A percentile compares a stretch with the other conserved stretches of the same genome.
These are phyloP conservation scores for Cerrena zonata DNA, from an alignment of 1,284 basidiomycete species.

Conservation along the genomic window DNA sequence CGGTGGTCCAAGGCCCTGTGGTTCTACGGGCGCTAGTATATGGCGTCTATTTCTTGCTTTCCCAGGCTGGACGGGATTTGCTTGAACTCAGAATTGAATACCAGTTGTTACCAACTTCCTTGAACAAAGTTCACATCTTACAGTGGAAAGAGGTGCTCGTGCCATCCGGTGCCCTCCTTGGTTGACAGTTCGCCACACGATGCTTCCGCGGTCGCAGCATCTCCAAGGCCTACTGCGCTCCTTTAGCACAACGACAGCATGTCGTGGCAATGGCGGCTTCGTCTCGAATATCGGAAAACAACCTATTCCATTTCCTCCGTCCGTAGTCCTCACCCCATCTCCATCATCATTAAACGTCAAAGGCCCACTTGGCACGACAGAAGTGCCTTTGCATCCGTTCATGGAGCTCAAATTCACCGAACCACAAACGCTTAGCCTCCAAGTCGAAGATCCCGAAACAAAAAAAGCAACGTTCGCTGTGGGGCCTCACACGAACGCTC, in stretches of 20 bases:
- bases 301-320: slow-evolving; percentile 67
- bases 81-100: too few relatives aligned
- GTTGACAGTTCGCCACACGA: too few relatives aligned
- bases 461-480: slow-evolving; percentile 81
- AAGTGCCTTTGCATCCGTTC: slow-evolving; percentile 65
- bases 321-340: slow-evolving; percentile 57
- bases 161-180: too few relatives aligned
- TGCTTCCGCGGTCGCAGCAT: slow-evolving; percentile 25
- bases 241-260: slow-evolving; percentile 22
- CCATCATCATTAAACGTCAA: slow-evolving; percentile 52
- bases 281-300: slow-evolving; percentile 77
- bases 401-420: slow-evolving; percentile 56
- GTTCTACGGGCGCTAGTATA: too few relatives aligned
- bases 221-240: slow-evolving; percentile 22
- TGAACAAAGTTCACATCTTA: too few relatives aligned
- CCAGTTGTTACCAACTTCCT: too few relatives aligned
- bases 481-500: slow-evolving; percentile 89
- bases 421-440: slow-evolving; percentile 48
- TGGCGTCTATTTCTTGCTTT: too few relatives aligned
- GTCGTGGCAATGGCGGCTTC: slow-evolving; percentile 22
- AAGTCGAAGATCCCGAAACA: slow-evolving; percentile 66
- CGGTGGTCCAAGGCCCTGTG: too few relatives aligned
- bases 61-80: too few relatives aligned
- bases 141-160: too few relatives aligned
- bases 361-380: slow-evolving; percentile 74